Base-by-base conservation (phyloP, 2,329 filamentous ascomycete species). In the Penicillium sp. region DNA sequence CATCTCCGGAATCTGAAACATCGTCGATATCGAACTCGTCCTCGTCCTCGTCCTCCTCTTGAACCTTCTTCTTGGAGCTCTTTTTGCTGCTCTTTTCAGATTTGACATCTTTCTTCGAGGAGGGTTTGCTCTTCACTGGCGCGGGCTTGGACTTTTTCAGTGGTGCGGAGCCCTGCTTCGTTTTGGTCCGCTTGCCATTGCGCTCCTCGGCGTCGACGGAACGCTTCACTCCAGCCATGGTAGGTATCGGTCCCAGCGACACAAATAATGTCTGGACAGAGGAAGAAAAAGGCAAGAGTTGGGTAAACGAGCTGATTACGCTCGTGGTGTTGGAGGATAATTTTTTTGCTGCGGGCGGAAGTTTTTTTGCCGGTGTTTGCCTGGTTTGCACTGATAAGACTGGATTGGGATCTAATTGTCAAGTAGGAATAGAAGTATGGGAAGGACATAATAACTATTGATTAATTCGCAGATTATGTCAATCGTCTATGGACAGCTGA, bases 11-110 rank as follows among this genome's bases (percentile, higher is more conserved):
- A 22, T 65, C 59, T 17, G 54, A 42, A 67, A 67, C 51, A 76
- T 61, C 75, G 33, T 75, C 75, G 6, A 75, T 75, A 42, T 79
- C 74, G 7, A 76, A 76, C 14, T 69, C 69, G 2, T 73, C 75
- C 38, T 67, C 63, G 13, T 62, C 65, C 15, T 62, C 62, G 59
- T 39, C 47, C 14, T 64, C 62, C 36, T 63, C 51, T 41, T 55
- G 42, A 3, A 43, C 51, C 44, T 64, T 60, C 47, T 61, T 65
- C 40, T 64, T 64, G 6, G 53, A 51, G 2, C 35, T 12, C 33
- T 57, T 62, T 42, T 55, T 60, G 44, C 55, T 62, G 47, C 49
- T 48, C 57, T 64, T 62, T 47, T 35, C 50, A 10, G 48, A 38
- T 41, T 62, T 65, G 5, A 39, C 37, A 6, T 50, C 50, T 45